Base-by-base conservation (phyloP, 345 rosid species). In the Rhizophora mangle region DNA sequence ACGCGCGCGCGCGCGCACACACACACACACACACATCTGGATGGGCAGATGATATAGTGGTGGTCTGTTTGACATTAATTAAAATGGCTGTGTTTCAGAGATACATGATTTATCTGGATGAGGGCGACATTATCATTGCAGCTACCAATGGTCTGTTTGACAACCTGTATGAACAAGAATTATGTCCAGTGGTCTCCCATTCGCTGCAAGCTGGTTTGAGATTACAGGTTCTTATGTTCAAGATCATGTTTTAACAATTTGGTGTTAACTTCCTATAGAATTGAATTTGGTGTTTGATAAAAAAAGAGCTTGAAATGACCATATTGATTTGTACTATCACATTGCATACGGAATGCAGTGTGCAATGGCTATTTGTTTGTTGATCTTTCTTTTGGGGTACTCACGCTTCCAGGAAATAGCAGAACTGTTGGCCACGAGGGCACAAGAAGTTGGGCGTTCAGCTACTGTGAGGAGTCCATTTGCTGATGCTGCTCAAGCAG, bases 111-210 rank as follows among this genome's bases (percentile, higher is more conserved):
- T 77, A 76, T 62, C 46, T 92, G 76, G 80, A 81, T 37, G 92
- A 86, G 69, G 89, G 73, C 20, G 97, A 92, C 65, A 75, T 85
- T 54, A 64, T 86, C 47, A 49, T 92, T 64, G 70, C 76, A 26
- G 94, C 87, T 36, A 86, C 86, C 11, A 85, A 88, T 84, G 96
- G 97, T 54, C 89, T 92, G 61, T 89, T 88, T 72, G 84, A 92
- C 80, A 92, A 92, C 68, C 76, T 92, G 7, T 89, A 83, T n/a
- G 86, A 82, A 65, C 79, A 77, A 85, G 89, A 87, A 73, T 84
- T 92, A 60, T 85, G 79, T 76, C 81, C 81, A 37, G 64, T 85
- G 36, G 80, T 80, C 70, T 46, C 70, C 73, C 78, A 64, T 63
- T 82, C 86, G 39, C 65, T 84, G 74, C 77, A 83, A 67, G 83